A percentile compares a stretch with the other conserved stretches of the same genome.
These are phyloP conservation scores for Alternaria sp. DNA, from an alignment of 2,329 filamentous ascomycete species.

Conservation along the genomic window DNA sequence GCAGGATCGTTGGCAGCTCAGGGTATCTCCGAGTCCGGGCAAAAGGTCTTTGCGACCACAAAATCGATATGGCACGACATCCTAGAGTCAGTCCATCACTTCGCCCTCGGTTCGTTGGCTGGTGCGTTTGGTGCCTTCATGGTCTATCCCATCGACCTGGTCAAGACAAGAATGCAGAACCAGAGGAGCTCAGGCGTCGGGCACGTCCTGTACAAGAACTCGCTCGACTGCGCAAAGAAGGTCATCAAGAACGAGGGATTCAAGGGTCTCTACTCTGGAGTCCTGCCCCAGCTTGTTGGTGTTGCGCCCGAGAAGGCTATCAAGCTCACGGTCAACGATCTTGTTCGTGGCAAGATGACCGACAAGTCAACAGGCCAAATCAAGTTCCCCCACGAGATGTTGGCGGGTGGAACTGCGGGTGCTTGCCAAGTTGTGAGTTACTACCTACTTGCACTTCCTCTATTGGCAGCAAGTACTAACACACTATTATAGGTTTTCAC, in stretches of 20 bases:
- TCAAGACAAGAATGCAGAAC: constrained; percentile 99
- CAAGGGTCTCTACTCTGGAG: constrained; percentile 88
- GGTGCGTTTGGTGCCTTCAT: constrained; percentile 99
- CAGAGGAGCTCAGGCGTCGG: constrained; percentile 81
- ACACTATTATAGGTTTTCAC: constrained; percentile 75
- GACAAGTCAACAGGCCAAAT: constrained; percentile 78
- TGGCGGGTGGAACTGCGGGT: constrained; percentile 89
- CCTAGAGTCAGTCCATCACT: constrained; percentile 85
- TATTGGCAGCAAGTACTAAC: constrained; percentile 13
- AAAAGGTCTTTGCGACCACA: constrained; percentile 62
- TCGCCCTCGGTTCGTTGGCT: constrained; percentile 84
- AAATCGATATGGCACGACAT: constrained; percentile 67
- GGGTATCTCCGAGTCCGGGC: constrained; percentile 53
- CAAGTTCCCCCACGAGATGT: constrained; percentile 71
- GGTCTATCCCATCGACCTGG: constrained; percentile 98
- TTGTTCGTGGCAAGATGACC: constrained; percentile 78
- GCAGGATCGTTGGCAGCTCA: constrained; percentile 61
- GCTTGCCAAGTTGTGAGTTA: constrained; percentile 88
- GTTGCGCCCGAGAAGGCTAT: constrained; percentile 99
- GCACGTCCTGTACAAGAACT: constrained; percentile 94
- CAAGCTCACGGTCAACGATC: constrained; percentile 97
- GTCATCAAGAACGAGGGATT: constrained; percentile 92
- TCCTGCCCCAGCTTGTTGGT: constrained; percentile 92
- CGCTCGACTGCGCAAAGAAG: constrained; percentile 91
- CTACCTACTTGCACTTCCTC: background rate